Conservation (phyloP, 2,329 filamentous ascomycete genomes). For the Cladobotryum mycophilum region DNA sequence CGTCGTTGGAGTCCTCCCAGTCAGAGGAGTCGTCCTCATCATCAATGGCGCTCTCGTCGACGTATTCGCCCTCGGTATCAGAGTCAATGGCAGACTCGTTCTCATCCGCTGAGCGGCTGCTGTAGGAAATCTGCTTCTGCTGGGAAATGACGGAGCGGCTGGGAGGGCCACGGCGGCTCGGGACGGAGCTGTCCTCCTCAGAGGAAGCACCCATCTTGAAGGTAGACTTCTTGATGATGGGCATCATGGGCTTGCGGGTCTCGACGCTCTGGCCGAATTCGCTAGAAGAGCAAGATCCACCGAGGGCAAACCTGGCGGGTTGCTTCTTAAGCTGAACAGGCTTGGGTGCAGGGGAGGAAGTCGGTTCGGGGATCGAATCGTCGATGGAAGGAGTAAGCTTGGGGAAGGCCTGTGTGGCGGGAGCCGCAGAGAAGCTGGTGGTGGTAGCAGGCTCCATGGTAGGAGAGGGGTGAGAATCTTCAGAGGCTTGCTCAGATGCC, state of each 20-base stretch:
- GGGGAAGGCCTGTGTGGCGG: conserved; percentile 37
- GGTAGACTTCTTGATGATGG: conserved; percentile 32
- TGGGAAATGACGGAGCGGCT: conserved; percentile 34
- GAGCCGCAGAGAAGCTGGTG: conserved; percentile 70
- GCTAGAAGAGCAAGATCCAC: conserved; percentile 72
- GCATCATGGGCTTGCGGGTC: conserved; percentile 28
- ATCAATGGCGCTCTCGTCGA: conserved; percentile 78
- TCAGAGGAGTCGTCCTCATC: conserved; percentile 59
- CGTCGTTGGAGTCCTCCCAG: conserved; percentile 64
- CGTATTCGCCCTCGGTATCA: conserved; percentile 53
- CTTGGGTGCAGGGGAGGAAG: conserved; percentile 52
- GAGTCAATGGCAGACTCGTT: conserved; percentile 30
- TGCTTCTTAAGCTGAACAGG: conserved; percentile 61
- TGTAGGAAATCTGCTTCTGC: conserved; percentile 70
- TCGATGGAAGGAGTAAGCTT: conserved; percentile 47
- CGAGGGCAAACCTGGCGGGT: conserved; percentile 62
- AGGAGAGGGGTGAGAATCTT: conserved; percentile 24
- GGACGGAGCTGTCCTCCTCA: conserved; percentile 73
- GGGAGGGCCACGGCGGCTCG: conserved; percentile 43
- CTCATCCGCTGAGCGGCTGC: conserved; percentile 56
- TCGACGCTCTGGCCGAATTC: conserved; percentile 46
- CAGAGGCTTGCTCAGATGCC: conserved; percentile 42
- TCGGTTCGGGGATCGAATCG: conserved; percentile 54
- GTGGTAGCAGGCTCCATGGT: conserved; percentile 26
- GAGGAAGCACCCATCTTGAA: conserved; percentile 55